These are phyloP conservation scores for Dactylellina sp. DNA, from an alignment of 2,329 filamentous ascomycete genomes.

Conservation along the genomic window DNA sequence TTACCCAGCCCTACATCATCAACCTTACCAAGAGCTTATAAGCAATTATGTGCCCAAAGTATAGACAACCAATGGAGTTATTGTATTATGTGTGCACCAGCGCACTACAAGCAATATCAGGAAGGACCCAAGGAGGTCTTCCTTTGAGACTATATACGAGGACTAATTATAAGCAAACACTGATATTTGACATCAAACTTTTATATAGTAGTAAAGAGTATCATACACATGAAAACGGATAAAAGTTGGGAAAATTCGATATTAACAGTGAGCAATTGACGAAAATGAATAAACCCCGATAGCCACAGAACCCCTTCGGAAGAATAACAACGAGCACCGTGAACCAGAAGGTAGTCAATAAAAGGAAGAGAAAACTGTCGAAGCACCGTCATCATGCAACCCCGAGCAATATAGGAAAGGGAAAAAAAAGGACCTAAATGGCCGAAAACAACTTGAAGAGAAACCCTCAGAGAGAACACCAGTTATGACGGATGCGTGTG, in stretches of 20 bases:
- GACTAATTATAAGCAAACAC: no score
- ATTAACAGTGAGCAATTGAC: background rate
- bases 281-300: background rate
- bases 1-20: no score
- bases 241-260: background rate
- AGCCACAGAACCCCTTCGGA: constrained; percentile 1
- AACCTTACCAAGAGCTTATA: no score
- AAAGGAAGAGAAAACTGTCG: constrained; percentile 4
- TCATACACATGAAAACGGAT: background rate
- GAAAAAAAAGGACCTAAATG: constrained; percentile 1
- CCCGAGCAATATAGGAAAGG: background rate
- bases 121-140: no score
- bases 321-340: constrained; percentile 5
- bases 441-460: background rate
- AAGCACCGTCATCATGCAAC: constrained; percentile 33
- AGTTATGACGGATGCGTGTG: constrained; percentile 20
- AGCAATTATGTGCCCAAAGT: no score
- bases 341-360: constrained; percentile 1
- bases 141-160: no score
- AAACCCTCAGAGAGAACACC: constrained; percentile 30
- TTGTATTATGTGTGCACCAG: no score
- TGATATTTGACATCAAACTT: background rate
- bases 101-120: no score
- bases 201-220: background rate
- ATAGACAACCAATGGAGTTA: no score